Percentiles rank a stretch among this genome's conserved stretches.
These are phyloP conservation scores for Volvariella surrecta DNA, from an alignment of 1,284 basidiomycete genomes.

Conservation along the genomic window DNA sequence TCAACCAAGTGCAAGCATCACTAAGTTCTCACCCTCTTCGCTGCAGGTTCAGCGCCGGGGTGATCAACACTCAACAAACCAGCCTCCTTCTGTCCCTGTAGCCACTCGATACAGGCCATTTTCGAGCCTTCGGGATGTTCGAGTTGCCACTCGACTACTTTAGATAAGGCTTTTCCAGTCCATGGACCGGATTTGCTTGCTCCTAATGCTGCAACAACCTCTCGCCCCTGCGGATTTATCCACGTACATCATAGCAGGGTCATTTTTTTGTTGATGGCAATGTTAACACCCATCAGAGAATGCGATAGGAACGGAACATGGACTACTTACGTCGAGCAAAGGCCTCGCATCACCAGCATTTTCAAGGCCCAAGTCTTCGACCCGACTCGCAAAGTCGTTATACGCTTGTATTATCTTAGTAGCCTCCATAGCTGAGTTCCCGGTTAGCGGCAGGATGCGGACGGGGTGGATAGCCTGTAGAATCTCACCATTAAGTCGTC, in stretches of 20 bases:
- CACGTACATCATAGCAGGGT: not conserved
- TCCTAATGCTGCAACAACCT: constrained; percentile 49
- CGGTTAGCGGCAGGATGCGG: constrained; percentile 9
- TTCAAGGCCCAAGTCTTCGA: constrained; percentile 58
- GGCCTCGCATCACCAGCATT: constrained; percentile 59
- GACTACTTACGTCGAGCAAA: constrained; percentile 61
- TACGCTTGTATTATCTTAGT: constrained; percentile 48
- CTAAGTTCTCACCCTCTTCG: constrained; percentile 38
- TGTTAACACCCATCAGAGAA: not conserved
- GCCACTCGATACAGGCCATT: constrained; percentile 64
- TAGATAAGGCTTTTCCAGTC: constrained; percentile 54
- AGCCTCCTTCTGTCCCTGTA: constrained; percentile 42
- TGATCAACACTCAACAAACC: constrained; percentile 32
- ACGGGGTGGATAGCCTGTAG: no score
- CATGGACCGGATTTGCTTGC: constrained; percentile 57
- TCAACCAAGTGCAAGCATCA: constrained; percentile 3
- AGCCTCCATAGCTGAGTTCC: constrained; percentile 32
- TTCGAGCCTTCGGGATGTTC: constrained; percentile 58
- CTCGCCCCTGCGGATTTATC: constrained; percentile 50
- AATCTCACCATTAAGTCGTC: constrained; percentile 49
- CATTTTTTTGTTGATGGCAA: not conserved
- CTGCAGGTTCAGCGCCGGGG: constrained; percentile 20
- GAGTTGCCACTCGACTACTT: constrained; percentile 78
- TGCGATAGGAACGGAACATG: constrained; percentile 2
- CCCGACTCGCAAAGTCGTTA: constrained; percentile 49